Conservation (phyloP, 2,329 filamentous ascomycete genomes). For the Capronia epimyces region DNA sequence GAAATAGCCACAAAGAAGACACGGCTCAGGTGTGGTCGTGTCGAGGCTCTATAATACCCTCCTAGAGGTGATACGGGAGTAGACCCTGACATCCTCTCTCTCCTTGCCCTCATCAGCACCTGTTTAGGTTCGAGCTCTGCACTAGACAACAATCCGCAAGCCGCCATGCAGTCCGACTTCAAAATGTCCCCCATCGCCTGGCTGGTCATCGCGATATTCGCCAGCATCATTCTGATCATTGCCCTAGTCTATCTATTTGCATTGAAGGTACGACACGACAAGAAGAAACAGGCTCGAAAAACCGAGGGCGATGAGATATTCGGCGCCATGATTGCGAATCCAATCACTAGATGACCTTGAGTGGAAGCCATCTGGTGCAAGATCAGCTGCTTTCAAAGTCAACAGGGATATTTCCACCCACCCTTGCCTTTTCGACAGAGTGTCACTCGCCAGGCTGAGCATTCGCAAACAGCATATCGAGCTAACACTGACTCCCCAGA, state of each 20-base stretch:
- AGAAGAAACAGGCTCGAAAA: slow-evolving; percentile 9
- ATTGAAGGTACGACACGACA: slow-evolving; percentile 11
- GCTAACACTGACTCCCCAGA: background rate
- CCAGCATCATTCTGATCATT: slow-evolving; percentile 17
- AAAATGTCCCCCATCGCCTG: slow-evolving; percentile 19
- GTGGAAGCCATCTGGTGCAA: too few species aligned
- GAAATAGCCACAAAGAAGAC: background rate
- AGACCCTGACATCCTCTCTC: too few species aligned
- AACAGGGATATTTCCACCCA: too few species aligned
- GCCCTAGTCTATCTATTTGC: slow-evolving; percentile 18
- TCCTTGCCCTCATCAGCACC: background rate
- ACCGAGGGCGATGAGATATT: slow-evolving; percentile 20
- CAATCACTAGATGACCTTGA: slow-evolving; percentile 9
- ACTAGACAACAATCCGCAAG: background rate
- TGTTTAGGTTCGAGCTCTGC: background rate
- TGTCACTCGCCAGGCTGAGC: background rate
- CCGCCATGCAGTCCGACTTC: background rate
- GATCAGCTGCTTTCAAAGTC: background rate
- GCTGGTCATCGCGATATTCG: slow-evolving; percentile 19
- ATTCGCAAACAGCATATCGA: background rate
- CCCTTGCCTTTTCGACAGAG: too few species aligned
- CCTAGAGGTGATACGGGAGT: too few species aligned
- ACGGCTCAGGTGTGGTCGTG: too few species aligned
- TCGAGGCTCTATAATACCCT: too few species aligned
- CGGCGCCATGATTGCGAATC: slow-evolving; percentile 10